phyloP scores from a whole-genome alignment of 371 early-diverging fungal species.

The Umbelopsis sp. region DNA sequence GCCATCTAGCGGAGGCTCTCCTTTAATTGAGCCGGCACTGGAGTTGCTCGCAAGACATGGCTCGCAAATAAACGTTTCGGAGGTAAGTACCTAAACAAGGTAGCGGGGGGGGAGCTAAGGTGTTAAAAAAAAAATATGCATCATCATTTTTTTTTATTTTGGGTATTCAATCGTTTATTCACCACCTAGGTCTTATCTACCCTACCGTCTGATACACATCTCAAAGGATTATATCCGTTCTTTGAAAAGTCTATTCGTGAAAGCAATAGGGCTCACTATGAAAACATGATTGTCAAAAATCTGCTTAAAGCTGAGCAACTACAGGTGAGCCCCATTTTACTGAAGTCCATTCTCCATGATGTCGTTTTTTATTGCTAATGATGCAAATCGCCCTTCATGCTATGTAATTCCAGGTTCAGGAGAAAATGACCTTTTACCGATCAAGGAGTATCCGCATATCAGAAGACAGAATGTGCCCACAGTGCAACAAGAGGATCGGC shows the following conservation, averaged over 20 bases:
- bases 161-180: too few species aligned
- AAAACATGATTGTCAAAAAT: slow-evolving; percentile 72
- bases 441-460: slow-evolving; percentile 72
- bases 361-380: too few species aligned
- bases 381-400: too few species aligned
- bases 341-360: too few species aligned
- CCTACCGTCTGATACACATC: slow-evolving; percentile 56
- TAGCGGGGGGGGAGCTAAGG: not conserved
- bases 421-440: slow-evolving; percentile 66
- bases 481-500: slow-evolving; percentile 81
- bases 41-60: slow-evolving; percentile 71
- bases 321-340: slow-evolving; percentile 47
- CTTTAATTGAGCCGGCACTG: slow-evolving; percentile 65
- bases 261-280: slow-evolving; percentile 64
- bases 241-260: slow-evolving; percentile 74
- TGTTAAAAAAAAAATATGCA: not conserved
- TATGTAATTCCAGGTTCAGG: slow-evolving; percentile 58
- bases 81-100: slow-evolving; percentile 23
- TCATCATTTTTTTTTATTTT: not conserved
- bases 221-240: slow-evolving; percentile 65
- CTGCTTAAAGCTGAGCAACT: slow-evolving; percentile 70
- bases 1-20: slow-evolving; percentile 55
- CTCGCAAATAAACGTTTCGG: slow-evolving; percentile 67
- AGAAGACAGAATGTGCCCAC: slow-evolving; percentile 81
- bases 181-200: slow-evolving; percentile 43